Conservation (phyloP, 2,329 filamentous ascomycete species). For the Aspergillus hortae region DNA sequence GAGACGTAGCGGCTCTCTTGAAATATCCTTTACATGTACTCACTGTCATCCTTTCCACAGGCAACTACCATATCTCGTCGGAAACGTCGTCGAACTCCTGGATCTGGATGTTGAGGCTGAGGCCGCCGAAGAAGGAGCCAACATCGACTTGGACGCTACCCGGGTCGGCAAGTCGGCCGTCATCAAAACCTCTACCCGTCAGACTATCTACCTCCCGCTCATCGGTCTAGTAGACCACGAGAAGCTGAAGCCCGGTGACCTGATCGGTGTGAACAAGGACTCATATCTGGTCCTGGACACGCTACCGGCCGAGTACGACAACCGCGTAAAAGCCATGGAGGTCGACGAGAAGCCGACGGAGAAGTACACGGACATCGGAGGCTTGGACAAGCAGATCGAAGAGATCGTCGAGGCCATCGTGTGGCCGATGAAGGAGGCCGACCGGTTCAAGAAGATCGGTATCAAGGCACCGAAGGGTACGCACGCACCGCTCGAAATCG, state of each 20-base stretch:
- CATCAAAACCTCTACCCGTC: constrained; percentile 97
- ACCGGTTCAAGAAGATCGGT: constrained; percentile 98
- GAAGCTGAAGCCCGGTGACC: constrained; percentile 87
- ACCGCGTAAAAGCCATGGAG: constrained; percentile 99
- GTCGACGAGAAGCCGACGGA: constrained; percentile 99
- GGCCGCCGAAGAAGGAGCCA: constrained; percentile 94
- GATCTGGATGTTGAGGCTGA: constrained; percentile 95
- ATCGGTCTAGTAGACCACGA: constrained; percentile 96
- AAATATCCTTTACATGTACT: not conserved
- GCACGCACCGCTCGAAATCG: constrained; percentile 15
- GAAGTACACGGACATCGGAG: constrained; percentile 97
- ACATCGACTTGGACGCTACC: constrained; percentile 96
- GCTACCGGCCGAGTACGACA: constrained; percentile 95
- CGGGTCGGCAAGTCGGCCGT: constrained; percentile 97
- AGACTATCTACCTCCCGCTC: constrained; percentile 96
- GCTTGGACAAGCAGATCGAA: constrained; percentile 97
- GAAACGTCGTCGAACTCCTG: constrained; percentile 95
- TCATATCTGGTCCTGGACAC: constrained; percentile 97
- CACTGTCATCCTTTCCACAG: constrained; percentile 45
- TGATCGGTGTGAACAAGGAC: constrained; percentile 99
- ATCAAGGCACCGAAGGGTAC: constrained; percentile 98
- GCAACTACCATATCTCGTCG: constrained; percentile 96
- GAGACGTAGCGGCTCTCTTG: not conserved
- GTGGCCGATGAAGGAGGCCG: constrained; percentile 99
- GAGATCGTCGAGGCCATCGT: constrained; percentile 98